A percentile compares a stretch with the other conserved stretches of the same genome.
Evolutionary conservation across 2,329 filamentous ascomycete genomes (phyloP).

Genomic region (Hortaea werneckii): DNA sequence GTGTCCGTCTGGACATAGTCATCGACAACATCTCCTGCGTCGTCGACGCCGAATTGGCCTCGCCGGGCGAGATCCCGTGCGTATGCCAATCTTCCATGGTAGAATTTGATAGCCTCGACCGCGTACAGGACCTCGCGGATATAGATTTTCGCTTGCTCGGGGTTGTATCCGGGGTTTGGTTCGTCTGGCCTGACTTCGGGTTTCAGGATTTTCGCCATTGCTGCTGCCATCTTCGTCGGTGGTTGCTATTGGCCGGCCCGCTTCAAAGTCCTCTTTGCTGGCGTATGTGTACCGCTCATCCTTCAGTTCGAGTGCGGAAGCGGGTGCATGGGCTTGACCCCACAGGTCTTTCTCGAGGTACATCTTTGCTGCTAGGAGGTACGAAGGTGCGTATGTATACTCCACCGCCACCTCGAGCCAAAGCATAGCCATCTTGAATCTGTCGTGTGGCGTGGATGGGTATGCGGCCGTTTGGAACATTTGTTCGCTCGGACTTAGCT

Average conservation of each 20-base stretch:
- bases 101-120: neutral
- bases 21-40: neutral
- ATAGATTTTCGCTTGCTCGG: constrained; percentile 8
- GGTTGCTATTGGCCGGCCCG: constrained; percentile 4
- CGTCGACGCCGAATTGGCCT: neutral
- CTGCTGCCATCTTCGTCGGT: neutral
- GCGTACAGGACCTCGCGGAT: constrained; percentile 19
- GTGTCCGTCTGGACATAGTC: neutral
- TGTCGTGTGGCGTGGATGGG: constrained; percentile 13
- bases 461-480: constrained; percentile 20
- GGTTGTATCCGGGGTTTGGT: constrained; percentile 15
- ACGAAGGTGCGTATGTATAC: constrained; percentile 18
- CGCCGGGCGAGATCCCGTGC: neutral
- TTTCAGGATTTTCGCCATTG: neutral
- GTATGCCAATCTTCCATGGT: neutral
- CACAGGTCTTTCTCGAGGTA: constrained; percentile 15
- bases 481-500: constrained; percentile 6
- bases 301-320: constrained; percentile 13
- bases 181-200: neutral
- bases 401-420: constrained; percentile 18
- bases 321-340: constrained; percentile 13
- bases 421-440: constrained; percentile 15
- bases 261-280: constrained; percentile 11
- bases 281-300: constrained; percentile 17
- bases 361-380: constrained; percentile 16